These are phyloP conservation scores for Zygoascus hellenicus DNA, from an alignment of 1,139 yeast genomes.

Conservation along the genomic window DNA sequence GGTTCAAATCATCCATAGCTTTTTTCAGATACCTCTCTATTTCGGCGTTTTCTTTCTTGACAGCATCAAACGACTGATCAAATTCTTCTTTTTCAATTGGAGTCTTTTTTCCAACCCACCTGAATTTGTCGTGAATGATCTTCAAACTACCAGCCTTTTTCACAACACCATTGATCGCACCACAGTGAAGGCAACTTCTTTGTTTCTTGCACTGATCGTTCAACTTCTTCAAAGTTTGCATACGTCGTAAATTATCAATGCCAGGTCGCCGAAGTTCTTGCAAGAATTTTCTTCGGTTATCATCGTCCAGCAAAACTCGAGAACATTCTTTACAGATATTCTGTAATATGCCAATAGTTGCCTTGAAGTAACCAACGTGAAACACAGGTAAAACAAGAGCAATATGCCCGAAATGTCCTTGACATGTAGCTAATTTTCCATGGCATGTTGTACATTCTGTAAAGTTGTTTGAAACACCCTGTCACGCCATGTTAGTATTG, in stretches of 20 bases:
- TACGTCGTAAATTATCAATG: slow-evolving; percentile 82
- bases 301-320: slow-evolving; percentile 66
- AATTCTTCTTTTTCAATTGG: slow-evolving; percentile 80
- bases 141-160: slow-evolving; percentile 95
- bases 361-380: slow-evolving; percentile 95
- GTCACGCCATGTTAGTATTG: background rate
- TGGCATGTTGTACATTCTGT: slow-evolving; percentile 86
- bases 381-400: slow-evolving; percentile 91
- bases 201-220: slow-evolving; percentile 94
- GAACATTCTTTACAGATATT: slow-evolving; percentile 91
- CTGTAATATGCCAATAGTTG: slow-evolving; percentile 82
- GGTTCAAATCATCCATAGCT: slow-evolving; percentile 91
- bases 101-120: slow-evolving; percentile 90
- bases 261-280: slow-evolving; percentile 80
- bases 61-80: slow-evolving; percentile 62
- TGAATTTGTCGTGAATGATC: slow-evolving; percentile 90
- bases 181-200: slow-evolving; percentile 82
- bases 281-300: slow-evolving; percentile 60
- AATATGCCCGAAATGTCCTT: slow-evolving; percentile 97
- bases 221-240: slow-evolving; percentile 77
- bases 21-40: slow-evolving; percentile 80
- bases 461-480: slow-evolving; percentile 82
- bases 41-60: slow-evolving; percentile 80
- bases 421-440: slow-evolving; percentile 89
- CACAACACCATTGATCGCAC: slow-evolving; percentile 90